phyloP scores from a whole-genome alignment of 2,329 filamentous ascomycete genomes.

The Fusarium burgessii region DNA sequence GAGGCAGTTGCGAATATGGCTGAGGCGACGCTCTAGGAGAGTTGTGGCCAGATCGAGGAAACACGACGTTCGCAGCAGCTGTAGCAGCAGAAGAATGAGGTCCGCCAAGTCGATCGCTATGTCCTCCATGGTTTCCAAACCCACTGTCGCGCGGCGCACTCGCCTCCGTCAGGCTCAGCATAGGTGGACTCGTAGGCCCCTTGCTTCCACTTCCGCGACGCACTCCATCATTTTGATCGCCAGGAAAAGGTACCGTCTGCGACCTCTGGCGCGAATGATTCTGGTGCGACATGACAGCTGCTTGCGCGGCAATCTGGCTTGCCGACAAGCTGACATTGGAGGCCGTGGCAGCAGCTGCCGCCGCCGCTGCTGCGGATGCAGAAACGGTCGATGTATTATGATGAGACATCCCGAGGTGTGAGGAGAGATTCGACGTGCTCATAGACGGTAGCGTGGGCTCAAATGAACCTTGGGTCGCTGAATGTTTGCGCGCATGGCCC shows the following conservation, averaged over 20 bases:
- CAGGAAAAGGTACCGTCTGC: conserved; percentile 75
- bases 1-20: conserved; percentile 54
- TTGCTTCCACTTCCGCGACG: conserved; percentile 60
- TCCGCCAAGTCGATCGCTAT: conserved; percentile 67
- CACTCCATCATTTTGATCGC: conserved; percentile 57
- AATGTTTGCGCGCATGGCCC: conserved; percentile 72
- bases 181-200: conserved; percentile 70
- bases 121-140: conserved; percentile 60
- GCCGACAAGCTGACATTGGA: conserved; percentile 62
- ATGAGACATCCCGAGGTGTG: conserved; percentile 61
- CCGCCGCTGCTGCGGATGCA: conserved; percentile 37
- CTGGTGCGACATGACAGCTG: conserved; percentile 77
- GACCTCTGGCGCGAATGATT: conserved; percentile 73
- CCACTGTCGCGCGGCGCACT: conserved; percentile 69
- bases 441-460: conserved; percentile 78
- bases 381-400: conserved; percentile 31
- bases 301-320: conserved; percentile 85
- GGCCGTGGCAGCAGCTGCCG: conserved; percentile 55
- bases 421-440: conserved; percentile 65
- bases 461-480: conserved; percentile 81
- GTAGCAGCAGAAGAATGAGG: conserved; percentile 74
- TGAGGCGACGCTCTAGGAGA: conserved; percentile 60
- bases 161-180: conserved; percentile 73
- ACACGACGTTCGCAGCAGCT: conserved; percentile 78
- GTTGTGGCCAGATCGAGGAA: conserved; percentile 71